These are phyloP conservation scores for Favolaschia claudopus DNA, from an alignment of 768 basidiomycete genomes.

Conservation along the genomic window DNA sequence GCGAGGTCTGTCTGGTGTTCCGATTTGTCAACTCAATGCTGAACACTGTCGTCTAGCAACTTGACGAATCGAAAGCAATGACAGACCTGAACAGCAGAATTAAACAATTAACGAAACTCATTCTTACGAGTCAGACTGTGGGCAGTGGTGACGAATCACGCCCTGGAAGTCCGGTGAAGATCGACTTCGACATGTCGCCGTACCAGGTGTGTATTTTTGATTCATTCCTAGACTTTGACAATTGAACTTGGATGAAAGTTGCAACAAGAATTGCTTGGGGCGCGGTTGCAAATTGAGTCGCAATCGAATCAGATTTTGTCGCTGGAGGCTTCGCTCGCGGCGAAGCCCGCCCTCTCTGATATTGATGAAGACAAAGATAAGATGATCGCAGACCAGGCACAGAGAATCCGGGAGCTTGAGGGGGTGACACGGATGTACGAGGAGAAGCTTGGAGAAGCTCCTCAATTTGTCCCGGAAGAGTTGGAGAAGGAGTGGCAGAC, in stretches of 20 bases:
- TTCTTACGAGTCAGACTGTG: constrained; percentile 85
- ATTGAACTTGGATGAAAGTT: constrained; percentile 58
- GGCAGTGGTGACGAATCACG: constrained; percentile 74
- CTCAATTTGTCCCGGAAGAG: constrained; percentile 71
- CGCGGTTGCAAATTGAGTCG: constrained; percentile 78
- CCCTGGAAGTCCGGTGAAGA: constrained; percentile 83
- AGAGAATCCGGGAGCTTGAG: constrained; percentile 82
- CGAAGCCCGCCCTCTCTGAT: constrained; percentile 71
- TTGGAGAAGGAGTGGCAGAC: constrained; percentile 77
- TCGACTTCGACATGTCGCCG: constrained; percentile 90
- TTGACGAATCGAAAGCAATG: constrained; percentile 87
- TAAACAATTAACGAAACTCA: constrained; percentile 83
- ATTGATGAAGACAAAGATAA: constrained; percentile 78
- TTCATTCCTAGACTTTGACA: background rate
- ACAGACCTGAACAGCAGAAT: constrained; percentile 82
- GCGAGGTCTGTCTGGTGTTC: constrained; percentile 47
- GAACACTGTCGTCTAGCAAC: constrained; percentile 61
- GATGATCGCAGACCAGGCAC: constrained; percentile 73
- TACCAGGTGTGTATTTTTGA: constrained; percentile 66
- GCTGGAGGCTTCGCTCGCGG: constrained; percentile 77
- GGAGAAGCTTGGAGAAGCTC: constrained; percentile 73
- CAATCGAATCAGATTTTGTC: constrained; percentile 87
- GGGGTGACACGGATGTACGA: constrained; percentile 74
- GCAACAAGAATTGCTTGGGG: constrained; percentile 86
- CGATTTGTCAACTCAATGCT: background rate